phyloP scores from a whole-genome alignment of 495 filamentous ascomycete species.

The Aspergillus panamensis region DNA sequence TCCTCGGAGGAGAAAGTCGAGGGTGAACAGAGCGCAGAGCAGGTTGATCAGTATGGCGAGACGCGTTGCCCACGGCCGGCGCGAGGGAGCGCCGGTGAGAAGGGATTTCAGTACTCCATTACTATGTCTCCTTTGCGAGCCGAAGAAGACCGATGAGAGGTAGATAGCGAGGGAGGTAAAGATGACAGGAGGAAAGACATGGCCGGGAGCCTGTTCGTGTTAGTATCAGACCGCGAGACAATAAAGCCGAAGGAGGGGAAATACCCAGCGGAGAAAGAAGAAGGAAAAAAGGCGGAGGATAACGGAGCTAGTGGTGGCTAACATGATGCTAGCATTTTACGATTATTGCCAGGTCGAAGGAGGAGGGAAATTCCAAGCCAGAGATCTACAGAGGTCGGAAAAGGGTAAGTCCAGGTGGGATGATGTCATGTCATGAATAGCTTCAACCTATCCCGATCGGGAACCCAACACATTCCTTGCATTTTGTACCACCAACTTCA shows the following conservation, averaged over 20 bases:
- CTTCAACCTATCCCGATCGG: constrained; percentile 15
- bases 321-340: constrained; percentile 22
- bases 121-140: neutral
- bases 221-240: constrained; percentile 19
- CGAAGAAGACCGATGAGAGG: constrained; percentile 57
- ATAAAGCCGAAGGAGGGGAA: constrained; percentile 7
- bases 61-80: constrained; percentile 53
- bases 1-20: constrained; percentile 72
- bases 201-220: constrained; percentile 56
- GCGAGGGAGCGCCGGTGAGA: constrained; percentile 70
- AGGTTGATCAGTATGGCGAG: constrained; percentile 68
- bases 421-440: constrained; percentile 22
- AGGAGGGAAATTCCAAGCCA: neutral
- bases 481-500: constrained; percentile 40
- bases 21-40: constrained; percentile 57
- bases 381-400: neutral
- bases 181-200: constrained; percentile 59
- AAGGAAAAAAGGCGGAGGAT: constrained; percentile 59
- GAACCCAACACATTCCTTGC: constrained; percentile 28
- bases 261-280: constrained; percentile 86
- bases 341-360: neutral
- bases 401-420: neutral
- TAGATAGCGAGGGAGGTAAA: constrained; percentile 72
- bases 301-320: constrained; percentile 53
- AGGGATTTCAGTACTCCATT: constrained; percentile 54